Evolutionary conservation across 306 rosid genomes (phyloP).

Genomic region (Acacia crassicarpa): DNA sequence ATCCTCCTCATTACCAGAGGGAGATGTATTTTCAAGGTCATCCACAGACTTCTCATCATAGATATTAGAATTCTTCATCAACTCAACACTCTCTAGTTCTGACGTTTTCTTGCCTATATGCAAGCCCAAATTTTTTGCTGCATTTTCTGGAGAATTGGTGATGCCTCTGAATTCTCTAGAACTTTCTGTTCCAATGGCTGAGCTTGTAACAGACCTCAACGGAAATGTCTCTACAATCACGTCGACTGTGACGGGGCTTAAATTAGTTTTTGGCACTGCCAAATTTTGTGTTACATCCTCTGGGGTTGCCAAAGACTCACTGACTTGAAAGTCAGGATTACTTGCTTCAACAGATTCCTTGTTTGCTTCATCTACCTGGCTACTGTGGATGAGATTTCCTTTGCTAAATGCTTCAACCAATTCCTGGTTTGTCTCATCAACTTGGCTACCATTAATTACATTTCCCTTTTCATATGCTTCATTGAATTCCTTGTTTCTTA

Average conservation of each 20-base stretch:
- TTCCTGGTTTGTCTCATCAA: slow-evolving; percentile 15
- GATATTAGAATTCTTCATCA: slow-evolving; percentile 19
- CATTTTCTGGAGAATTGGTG: slow-evolving; percentile 33
- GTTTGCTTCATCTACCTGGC: slow-evolving; percentile 34
- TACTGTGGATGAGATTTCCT: slow-evolving; percentile 36
- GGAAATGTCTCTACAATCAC: slow-evolving; percentile 83
- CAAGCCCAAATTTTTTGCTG: slow-evolving; percentile 29
- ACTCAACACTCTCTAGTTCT: slow-evolving; percentile 32
- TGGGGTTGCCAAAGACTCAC: slow-evolving; percentile 32
- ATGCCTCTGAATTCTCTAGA: slow-evolving; percentile 37
- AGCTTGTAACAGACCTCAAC: slow-evolving; percentile 41
- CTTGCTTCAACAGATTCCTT: slow-evolving; percentile 32
- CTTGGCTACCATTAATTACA: slow-evolving; percentile 37
- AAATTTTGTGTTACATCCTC: slow-evolving; percentile 41
- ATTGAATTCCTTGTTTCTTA: slow-evolving; percentile 4
- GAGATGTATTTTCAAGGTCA: slow-evolving; percentile 35
- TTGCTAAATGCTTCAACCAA: slow-evolving; percentile 10
- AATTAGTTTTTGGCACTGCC: slow-evolving; percentile 31
- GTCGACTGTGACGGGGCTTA: slow-evolving; percentile 40
- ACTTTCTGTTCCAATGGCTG: slow-evolving; percentile 34
- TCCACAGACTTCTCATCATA: slow-evolving; percentile 39
- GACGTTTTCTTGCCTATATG: slow-evolving; percentile 29
- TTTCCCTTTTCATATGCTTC: slow-evolving; percentile 26
- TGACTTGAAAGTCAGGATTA: slow-evolving; percentile 28
- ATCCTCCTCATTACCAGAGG: slow-evolving; percentile 36